Percentiles rank a stretch among this genome's conserved stretches.
Conservation (phyloP, 441 rosid species). For the Pelargonium exstipulatum region DNA sequence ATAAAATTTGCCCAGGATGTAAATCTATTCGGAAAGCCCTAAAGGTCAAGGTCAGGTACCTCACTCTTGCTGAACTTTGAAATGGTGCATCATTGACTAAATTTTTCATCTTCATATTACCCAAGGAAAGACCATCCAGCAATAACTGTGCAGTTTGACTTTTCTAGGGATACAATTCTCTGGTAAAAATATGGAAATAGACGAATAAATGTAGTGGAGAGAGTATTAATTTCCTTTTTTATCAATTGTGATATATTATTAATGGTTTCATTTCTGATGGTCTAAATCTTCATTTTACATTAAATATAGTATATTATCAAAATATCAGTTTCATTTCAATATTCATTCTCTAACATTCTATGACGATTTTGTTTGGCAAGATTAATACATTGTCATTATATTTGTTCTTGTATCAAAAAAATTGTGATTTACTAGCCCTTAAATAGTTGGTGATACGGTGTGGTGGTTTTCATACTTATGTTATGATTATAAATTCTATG, state of each 20-base stretch:
- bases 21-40: constrained; percentile 55
- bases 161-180: neutral
- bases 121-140: too few relatives aligned
- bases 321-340: neutral
- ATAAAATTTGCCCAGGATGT: constrained; percentile 84
- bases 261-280: neutral
- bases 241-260: constrained; percentile 3
- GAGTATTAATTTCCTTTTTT: too few relatives aligned
- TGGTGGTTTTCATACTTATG: too few relatives aligned
- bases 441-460: too few relatives aligned
- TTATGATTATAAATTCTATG: neutral
- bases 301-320: too few relatives aligned
- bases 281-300: neutral
- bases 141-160: neutral
- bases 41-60: constrained; percentile 58
- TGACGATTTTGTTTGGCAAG: neutral
- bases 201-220: too few relatives aligned
- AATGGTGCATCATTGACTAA: neutral
- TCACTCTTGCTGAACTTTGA: constrained; percentile 13
- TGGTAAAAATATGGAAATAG: too few relatives aligned
- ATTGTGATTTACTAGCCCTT: too few relatives aligned
- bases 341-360: neutral
- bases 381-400: neutral
- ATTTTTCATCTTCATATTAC: too few relatives aligned
- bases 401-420: too few relatives aligned